Conservation (phyloP, 2,329 filamentous ascomycete species). For the Pleurostoma richardsiae region DNA sequence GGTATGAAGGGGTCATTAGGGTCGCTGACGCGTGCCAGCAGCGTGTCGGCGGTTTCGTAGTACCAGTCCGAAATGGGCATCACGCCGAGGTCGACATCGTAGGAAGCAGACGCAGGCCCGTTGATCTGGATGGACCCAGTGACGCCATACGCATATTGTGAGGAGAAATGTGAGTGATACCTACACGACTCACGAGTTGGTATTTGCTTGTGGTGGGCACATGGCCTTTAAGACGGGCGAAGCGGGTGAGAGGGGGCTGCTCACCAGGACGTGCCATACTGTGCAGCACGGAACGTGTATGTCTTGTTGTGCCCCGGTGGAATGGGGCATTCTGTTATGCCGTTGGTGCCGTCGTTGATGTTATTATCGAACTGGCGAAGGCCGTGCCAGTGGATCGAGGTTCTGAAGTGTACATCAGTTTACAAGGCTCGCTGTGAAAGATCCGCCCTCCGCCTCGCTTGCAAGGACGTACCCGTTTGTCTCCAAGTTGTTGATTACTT, state of each 20-base stretch:
- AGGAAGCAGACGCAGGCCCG: constrained; percentile 41
- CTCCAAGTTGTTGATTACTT: constrained; percentile 55
- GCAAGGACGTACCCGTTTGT: constrained; percentile 17
- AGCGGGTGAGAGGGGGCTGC: too few relatives aligned
- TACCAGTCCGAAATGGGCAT: constrained; percentile 47
- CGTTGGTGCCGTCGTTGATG: constrained; percentile 31
- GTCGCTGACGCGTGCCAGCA: constrained; percentile 15
- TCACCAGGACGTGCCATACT: constrained; percentile 27
- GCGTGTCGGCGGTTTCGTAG: constrained; percentile 22
- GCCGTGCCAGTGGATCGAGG: constrained; percentile 38
- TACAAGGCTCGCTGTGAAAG: too few relatives aligned
- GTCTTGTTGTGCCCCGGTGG: constrained; percentile 19
- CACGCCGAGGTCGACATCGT: constrained; percentile 48
- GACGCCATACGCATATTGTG: constrained; percentile 47
- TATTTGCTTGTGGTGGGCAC: too few relatives aligned
- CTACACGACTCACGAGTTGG: constrained; percentile 1
- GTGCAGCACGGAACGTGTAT: constrained; percentile 23
- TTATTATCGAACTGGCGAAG: constrained; percentile 32
- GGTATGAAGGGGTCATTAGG: constrained; percentile 11
- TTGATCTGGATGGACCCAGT: constrained; percentile 45
- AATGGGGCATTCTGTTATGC: constrained; percentile 34
- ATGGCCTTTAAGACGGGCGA: too few relatives aligned
- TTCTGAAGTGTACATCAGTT: constrained; percentile 9
- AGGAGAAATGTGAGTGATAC: constrained; percentile 47
- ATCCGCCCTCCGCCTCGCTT: background rate